These are phyloP conservation scores for Rhizopogon roseolus DNA, from an alignment of 768 basidiomycete species.

Conservation along the genomic window DNA sequence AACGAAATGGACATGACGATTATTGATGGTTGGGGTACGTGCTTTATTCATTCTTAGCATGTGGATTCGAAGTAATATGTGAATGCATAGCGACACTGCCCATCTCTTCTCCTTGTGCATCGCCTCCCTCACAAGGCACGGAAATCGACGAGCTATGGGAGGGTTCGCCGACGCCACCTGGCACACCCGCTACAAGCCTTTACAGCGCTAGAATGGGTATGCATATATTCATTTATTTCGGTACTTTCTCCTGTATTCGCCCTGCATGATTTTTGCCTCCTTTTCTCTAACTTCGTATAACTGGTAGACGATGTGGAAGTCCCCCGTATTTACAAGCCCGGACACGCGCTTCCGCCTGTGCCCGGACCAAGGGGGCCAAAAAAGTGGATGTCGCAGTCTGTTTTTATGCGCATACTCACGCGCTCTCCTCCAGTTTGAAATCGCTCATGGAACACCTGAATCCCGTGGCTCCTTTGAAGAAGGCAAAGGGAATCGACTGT, in stretches of 20 bases:
- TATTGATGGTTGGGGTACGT: slow-evolving; percentile 64
- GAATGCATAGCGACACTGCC: slow-evolving; percentile 25
- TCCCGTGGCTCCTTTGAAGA: neutral
- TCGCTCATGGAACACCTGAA: neutral
- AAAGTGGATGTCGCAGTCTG: neutral
- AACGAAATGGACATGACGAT: slow-evolving; percentile 49
- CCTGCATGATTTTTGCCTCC: neutral
- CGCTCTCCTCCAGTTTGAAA: neutral
- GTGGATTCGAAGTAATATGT: slow-evolving; percentile 27
- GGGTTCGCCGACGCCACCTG: slow-evolving; percentile 40
- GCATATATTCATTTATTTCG: neutral
- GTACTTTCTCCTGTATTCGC: neutral
- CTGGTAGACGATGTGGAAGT: slow-evolving; percentile 46
- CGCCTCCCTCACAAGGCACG: slow-evolving; percentile 34
- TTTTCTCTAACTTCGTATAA: slow-evolving; percentile 1
- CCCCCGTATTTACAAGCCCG: slow-evolving; percentile 46
- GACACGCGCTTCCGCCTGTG: slow-evolving; percentile 15
- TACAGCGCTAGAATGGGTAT: slow-evolving; percentile 48
- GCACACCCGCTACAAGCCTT: slow-evolving; percentile 35
- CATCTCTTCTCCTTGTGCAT: slow-evolving; percentile 36
- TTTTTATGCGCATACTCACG: neutral
- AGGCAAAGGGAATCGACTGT: neutral
- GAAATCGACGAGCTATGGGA: slow-evolving; percentile 50
- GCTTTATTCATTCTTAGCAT: neutral
- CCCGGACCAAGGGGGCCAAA: no score